phyloP scores from a whole-genome alignment of 352 stramenopile genomes.

The Phytopythium montanum region DNA sequence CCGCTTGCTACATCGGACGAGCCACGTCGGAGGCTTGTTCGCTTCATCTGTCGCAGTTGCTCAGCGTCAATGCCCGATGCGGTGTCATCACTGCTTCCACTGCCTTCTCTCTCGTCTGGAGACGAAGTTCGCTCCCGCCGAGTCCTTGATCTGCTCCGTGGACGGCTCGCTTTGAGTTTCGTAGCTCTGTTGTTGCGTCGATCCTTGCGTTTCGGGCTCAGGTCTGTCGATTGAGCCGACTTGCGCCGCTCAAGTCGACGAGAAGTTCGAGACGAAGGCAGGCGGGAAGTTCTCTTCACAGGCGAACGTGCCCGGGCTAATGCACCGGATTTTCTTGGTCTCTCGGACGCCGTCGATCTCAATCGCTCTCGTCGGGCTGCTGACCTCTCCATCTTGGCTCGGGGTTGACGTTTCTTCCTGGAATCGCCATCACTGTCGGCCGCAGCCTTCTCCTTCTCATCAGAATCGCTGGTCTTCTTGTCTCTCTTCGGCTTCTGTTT shows the following conservation, averaged over 20 bases:
- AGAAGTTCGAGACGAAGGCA: neutral
- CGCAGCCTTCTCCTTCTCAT: neutral
- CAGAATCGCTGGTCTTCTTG: neutral
- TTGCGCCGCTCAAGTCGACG: neutral
- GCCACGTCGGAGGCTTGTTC: constrained; percentile 7
- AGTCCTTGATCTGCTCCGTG: neutral
- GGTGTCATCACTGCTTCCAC: constrained; percentile 12
- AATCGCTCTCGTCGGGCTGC: neutral
- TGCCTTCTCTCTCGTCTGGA: neutral
- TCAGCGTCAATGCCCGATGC: constrained; percentile 44
- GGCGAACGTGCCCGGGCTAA: neutral
- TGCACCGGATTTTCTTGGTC: neutral
- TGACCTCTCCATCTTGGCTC: neutral
- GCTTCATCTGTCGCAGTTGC: constrained; percentile 29
- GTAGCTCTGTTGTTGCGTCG: neutral
- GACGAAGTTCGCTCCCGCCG: neutral
- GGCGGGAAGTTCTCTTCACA: neutral
- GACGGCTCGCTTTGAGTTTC: neutral
- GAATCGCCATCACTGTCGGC: neutral
- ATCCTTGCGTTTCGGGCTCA: neutral
- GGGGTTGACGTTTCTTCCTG: neutral
- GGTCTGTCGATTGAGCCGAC: neutral
- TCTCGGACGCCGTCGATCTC: neutral
- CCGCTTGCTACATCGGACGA: neutral
- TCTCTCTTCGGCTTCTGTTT: neutral